Conservation (phyloP, 2,329 filamentous ascomycete genomes). For the Trichoderma sp. region DNA sequence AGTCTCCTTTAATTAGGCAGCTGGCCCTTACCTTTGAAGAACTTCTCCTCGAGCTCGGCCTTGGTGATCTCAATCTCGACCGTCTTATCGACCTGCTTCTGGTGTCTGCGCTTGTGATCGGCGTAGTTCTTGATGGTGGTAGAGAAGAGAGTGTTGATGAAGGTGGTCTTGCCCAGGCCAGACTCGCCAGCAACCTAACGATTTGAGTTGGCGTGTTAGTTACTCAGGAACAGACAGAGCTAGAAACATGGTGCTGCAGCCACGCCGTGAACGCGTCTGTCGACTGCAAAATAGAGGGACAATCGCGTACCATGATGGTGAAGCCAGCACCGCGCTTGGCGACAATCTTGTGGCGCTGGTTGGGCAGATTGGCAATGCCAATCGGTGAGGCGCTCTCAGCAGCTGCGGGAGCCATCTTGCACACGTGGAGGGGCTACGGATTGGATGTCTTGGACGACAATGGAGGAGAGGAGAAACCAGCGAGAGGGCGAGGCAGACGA, state of each 20-base stretch:
- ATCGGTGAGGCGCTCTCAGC: conserved; percentile 68
- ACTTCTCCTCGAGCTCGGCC: conserved; percentile 99
- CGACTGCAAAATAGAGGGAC: conserved; percentile 24
- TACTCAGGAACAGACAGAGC: neutral
- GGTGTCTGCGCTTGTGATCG: conserved; percentile 98
- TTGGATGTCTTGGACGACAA: conserved; percentile 10
- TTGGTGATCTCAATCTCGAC: conserved; percentile 99
- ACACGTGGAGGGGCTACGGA: conserved; percentile 29
- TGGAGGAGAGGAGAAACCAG: conserved; percentile 23
- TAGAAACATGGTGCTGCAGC: neutral
- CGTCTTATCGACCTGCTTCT: conserved; percentile 99
- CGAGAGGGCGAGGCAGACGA: conserved; percentile 17
- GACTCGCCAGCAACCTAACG: conserved; percentile 96
- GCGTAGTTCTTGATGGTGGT: conserved; percentile 99
- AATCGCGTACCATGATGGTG: conserved; percentile 86
- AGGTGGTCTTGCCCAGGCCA: conserved; percentile 97
- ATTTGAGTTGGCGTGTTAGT: conserved; percentile 43
- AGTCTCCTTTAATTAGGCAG: conserved; percentile 3
- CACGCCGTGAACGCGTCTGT: conserved; percentile 11
- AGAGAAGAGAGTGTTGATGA: conserved; percentile 99
- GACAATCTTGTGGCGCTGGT: conserved; percentile 77
- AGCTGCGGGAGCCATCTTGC: conserved; percentile 60
- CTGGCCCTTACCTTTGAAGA: conserved; percentile 86
- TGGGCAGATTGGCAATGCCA: conserved; percentile 75
- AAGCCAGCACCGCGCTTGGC: conserved; percentile 91